These are phyloP conservation scores for Yarrowia yakushimensis DNA, from an alignment of 805 yeast genomes.

Conservation along the genomic window DNA sequence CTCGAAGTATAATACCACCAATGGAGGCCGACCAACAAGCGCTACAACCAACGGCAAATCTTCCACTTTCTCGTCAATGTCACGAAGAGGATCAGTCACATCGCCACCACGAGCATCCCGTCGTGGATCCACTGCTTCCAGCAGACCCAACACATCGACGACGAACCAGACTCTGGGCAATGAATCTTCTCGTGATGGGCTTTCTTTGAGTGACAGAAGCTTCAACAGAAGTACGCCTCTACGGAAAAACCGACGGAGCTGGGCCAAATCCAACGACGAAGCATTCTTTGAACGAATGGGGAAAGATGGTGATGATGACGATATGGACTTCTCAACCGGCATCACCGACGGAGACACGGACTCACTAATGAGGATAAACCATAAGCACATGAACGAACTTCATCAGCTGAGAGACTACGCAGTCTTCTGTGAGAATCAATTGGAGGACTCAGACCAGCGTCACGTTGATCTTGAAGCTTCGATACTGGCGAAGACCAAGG, in stretches of 20 bases:
- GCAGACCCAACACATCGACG: background rate
- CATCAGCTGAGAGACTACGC: background rate
- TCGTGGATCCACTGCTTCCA: background rate
- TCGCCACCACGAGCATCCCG: background rate
- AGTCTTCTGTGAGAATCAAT: background rate
- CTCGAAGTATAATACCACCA: background rate
- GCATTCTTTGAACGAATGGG: background rate
- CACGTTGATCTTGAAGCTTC: constrained; percentile 5
- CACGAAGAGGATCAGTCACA: background rate
- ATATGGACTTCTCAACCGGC: background rate
- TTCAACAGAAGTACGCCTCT: background rate
- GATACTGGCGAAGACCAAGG: background rate
- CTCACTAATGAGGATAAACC: background rate
- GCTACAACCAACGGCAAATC: background rate
- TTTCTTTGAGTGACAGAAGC: background rate
- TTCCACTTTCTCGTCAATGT: background rate
- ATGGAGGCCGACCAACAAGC: background rate
- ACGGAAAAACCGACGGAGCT: background rate
- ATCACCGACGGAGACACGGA: background rate
- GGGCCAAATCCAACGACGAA: constrained; percentile 11
- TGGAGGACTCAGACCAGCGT: background rate
- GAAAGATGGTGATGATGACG: background rate
- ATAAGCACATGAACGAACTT: background rate
- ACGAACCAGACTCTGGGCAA: background rate
- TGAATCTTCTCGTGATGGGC: background rate